Conservation (phyloP, 192 early-diverging fungal species). For the Podila epigama region DNA sequence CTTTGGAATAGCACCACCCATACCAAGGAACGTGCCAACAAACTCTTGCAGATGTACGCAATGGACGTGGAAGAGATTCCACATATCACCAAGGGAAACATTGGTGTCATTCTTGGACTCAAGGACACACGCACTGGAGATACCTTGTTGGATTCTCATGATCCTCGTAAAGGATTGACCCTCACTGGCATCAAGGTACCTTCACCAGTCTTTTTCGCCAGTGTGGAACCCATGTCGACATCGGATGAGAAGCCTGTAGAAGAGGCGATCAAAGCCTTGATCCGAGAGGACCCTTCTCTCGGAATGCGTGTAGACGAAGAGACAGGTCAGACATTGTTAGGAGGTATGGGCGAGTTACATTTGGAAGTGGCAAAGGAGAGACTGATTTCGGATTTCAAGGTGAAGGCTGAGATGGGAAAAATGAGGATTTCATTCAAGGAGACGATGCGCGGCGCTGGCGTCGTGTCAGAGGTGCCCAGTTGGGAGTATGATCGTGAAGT, state of each 20-base stretch:
- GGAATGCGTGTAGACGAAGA: conserved; percentile 77
- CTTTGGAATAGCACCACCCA: conserved; percentile 73
- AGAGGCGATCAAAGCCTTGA: conserved; percentile 74
- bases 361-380: conserved; percentile 89
- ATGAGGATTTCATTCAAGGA: conserved; percentile 92
- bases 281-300: conserved; percentile 90
- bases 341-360: conserved; percentile 96
- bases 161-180: conserved; percentile 56
- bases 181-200: conserved; percentile 84
- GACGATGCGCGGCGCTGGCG: conserved; percentile 54
- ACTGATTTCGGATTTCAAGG: conserved; percentile 79
- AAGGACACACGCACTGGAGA: conserved; percentile 89
- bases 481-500: conserved; percentile 74
- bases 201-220: conserved; percentile 85
- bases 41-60: conserved; percentile 91
- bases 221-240: conserved; percentile 77
- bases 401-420: conserved; percentile 81
- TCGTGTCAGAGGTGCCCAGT: conserved; percentile 33
- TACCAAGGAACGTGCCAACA: conserved; percentile 80
- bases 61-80: conserved; percentile 88
- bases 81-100: conserved; percentile 75
- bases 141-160: conserved; percentile 71
- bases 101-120: conserved; percentile 84
- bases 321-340: conserved; percentile 86
- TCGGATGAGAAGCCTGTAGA: conserved; percentile 79